Evolutionary conservation across 2,329 filamentous ascomycete species (phyloP), one percentile per base, ranked within the genome.

Genomic region (Trichoderma pleuroti): DNA sequence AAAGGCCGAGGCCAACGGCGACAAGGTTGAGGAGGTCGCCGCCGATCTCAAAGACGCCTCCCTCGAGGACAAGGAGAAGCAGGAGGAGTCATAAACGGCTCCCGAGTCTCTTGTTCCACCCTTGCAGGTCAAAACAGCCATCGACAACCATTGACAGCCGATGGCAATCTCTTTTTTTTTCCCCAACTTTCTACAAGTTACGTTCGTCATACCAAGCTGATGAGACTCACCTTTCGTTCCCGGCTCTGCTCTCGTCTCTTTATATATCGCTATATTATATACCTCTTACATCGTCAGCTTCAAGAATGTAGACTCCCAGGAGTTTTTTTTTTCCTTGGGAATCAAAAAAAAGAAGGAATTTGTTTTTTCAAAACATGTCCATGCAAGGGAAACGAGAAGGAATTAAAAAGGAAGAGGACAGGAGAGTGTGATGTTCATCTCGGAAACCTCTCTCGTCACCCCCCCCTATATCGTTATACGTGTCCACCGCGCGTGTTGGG

Each of bases 11-110:
- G 64, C 68, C 39, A 85, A 83, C 75, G 81, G 80, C 74, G 77
- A 74, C 72, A 84, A 84, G 72, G 86, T 89, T 67, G 88, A 87
- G 52, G 86, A 86, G 72, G 84, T 84, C 69, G 83, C 85, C 64
- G 79, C 84, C 67, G 84, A 83, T 70, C 81, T 88, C 70, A 84
- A 87, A 81, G 82, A 87, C 74, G 79, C 82, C 70, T 83, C 85
- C 54, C 77, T 88, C 72, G 83, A 85, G 75, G 86, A 87, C 72
- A 87, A 86, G 81, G 79, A 83, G 78, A 83, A 84, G 73, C 85
- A 86, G 81, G 79, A 83, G 78, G 83, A 84, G 74, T 85, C 80
- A 76, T 84, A 82, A 75, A 74, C 66, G 75, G 76, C 74, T 52
- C 62, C 14, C 30, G 18, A 11, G 11, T 32, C 30, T 36, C 52